Evolutionary conservation across 1,284 basidiomycete genomes (phyloP).

Genomic region (Ustilago hordei): DNA sequence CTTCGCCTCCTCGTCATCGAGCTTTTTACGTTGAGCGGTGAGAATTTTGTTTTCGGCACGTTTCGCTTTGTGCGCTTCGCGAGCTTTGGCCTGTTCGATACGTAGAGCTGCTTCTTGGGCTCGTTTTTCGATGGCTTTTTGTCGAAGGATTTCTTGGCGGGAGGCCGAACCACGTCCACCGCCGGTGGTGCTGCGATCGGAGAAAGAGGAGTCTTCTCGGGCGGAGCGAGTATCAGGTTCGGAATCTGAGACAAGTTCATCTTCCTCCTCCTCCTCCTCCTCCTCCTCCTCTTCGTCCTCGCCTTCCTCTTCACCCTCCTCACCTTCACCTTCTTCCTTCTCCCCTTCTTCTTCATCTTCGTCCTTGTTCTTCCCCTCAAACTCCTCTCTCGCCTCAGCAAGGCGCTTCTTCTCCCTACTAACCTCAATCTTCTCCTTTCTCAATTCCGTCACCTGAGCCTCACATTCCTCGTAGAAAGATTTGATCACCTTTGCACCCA

Average conservation of each 20-base stretch:
- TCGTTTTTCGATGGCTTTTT: constrained; percentile 62
- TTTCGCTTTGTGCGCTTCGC: constrained; percentile 56
- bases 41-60: constrained; percentile 59
- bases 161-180: constrained; percentile 15
- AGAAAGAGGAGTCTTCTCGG: constrained; percentile 52
- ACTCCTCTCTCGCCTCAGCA: constrained; percentile 78
- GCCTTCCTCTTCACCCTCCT: constrained; percentile 8
- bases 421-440: constrained; percentile 95
- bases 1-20: constrained; percentile 82
- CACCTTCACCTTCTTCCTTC: constrained; percentile 12
- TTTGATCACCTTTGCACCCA: constrained; percentile 88
- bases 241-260: constrained; percentile 52
- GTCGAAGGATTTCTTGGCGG: constrained; percentile 64
- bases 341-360: constrained; percentile 18
- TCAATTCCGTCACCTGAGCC: constrained; percentile 85
- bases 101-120: constrained; percentile 51
- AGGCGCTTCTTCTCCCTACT: constrained; percentile 86
- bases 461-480: constrained; percentile 90
- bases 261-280: constrained; percentile 41
- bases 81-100: constrained; percentile 40
- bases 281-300: constrained; percentile 24
- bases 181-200: constrained; percentile 19
- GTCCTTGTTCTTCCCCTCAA: constrained; percentile 71
- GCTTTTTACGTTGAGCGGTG: constrained; percentile 50
- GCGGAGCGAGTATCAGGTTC: constrained; percentile 42